phyloP scores from a whole-genome alignment of 1,284 basidiomycete species.

The Meripilus lineatus region DNA sequence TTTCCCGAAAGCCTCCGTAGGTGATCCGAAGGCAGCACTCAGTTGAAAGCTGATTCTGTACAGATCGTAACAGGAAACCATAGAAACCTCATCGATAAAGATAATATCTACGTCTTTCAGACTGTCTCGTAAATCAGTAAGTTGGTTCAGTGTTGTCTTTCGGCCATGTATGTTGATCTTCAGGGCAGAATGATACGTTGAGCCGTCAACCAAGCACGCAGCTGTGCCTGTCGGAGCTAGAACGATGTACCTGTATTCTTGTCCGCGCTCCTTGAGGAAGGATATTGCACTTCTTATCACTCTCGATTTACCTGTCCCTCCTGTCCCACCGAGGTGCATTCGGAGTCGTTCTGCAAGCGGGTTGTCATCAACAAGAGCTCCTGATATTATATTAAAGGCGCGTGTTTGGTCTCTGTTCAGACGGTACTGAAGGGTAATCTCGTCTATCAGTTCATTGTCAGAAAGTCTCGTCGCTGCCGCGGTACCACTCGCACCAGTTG shows the following conservation, averaged over 20 bases:
- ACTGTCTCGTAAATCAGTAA: slow-evolving; percentile 9
- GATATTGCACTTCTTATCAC: slow-evolving; percentile 32
- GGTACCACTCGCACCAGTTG: background rate
- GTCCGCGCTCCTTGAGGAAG: slow-evolving; percentile 24
- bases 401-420: slow-evolving; percentile 29
- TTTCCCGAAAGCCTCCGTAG: slow-evolving; percentile 7
- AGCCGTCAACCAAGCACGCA: slow-evolving; percentile 31
- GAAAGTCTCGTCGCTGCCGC: background rate
- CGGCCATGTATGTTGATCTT: slow-evolving; percentile 14
- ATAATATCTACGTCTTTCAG: slow-evolving; percentile 28
- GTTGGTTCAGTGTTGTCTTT: background rate
- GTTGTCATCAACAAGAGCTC: slow-evolving; percentile 23
- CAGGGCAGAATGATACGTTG: slow-evolving; percentile 33
- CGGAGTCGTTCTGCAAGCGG: slow-evolving; percentile 18
- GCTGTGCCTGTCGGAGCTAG: slow-evolving; percentile 35
- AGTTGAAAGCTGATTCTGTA: slow-evolving; percentile 6
- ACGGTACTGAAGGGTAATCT: slow-evolving; percentile 1
- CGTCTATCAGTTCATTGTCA: background rate
- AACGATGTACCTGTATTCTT: slow-evolving; percentile 23
- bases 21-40: background rate
- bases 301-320: slow-evolving; percentile 38
- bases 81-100: slow-evolving; percentile 19
- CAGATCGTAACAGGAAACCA: slow-evolving; percentile 5
- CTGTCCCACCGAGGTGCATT: slow-evolving; percentile 36
- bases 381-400: slow-evolving; percentile 30